A percentile compares a stretch with the other conserved stretches of the same genome.
Evolutionary conservation across 2,329 filamentous ascomycete genomes (phyloP).

Genomic region (Aureobasidium lini): DNA sequence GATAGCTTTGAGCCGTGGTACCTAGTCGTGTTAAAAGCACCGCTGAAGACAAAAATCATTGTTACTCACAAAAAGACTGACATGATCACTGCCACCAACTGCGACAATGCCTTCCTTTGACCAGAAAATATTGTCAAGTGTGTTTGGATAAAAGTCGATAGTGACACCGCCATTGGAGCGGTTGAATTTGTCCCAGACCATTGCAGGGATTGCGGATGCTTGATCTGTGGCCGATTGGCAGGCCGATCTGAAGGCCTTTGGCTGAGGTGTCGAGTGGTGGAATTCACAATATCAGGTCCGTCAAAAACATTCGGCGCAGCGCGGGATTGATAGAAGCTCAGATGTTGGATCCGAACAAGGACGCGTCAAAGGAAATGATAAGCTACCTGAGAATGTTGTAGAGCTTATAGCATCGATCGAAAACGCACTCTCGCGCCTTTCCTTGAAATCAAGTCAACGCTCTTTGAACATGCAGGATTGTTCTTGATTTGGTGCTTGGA

Average conservation of each 20-base stretch:
- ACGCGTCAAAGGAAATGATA: neutral
- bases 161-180: conserved; percentile 3
- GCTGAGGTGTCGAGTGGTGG: neutral
- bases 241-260: neutral
- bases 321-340: neutral
- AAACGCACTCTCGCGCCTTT: neutral
- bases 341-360: conserved; percentile 12
- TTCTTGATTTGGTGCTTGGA: neutral
- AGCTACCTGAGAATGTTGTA: neutral
- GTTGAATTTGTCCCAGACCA: conserved; percentile 10
- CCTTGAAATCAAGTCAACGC: neutral
- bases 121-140: conserved; percentile 49
- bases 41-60: conserved; percentile 18
- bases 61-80: conserved; percentile 43
- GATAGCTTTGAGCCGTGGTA: conserved; percentile 22
- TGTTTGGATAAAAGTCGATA: conserved; percentile 41
- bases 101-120: conserved; percentile 52
- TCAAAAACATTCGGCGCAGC: neutral
- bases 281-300: neutral
- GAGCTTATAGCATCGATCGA: neutral
- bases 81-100: conserved; percentile 47
- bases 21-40: neutral
- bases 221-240: too few species aligned
- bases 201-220: neutral
- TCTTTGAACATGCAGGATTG: neutral